A percentile compares a stretch with the other conserved stretches of the same genome.
phyloP scores from a whole-genome alignment of 1,139 yeast genomes.

The Pneumocystis sp. region DNA sequence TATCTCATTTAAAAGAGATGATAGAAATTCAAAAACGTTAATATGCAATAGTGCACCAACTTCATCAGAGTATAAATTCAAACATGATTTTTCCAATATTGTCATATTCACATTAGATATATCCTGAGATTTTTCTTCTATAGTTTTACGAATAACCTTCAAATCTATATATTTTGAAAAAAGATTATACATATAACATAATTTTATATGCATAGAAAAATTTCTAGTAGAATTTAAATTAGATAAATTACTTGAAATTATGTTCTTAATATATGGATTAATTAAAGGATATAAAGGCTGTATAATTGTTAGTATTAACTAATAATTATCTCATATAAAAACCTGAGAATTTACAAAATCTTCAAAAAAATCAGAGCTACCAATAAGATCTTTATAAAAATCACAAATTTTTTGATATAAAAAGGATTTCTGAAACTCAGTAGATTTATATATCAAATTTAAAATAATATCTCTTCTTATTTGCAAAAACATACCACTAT shows the following conservation, averaged over 20 bases:
- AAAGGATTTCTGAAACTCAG: conserved; percentile 1
- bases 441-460: not conserved
- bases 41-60: not conserved
- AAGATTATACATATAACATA: not conserved
- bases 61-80: not conserved
- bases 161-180: not conserved
- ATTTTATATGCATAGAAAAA: not conserved
- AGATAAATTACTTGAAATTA: not conserved
- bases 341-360: conserved; percentile 6
- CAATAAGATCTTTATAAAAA: not conserved
- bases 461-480: not conserved
- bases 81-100: not conserved
- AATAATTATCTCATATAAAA: not conserved
- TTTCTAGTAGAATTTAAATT: not conserved
- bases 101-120: not conserved
- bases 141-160: not conserved
- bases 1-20: not conserved
- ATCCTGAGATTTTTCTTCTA: not conserved
- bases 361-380: not conserved
- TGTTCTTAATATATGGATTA: conserved; percentile 5
- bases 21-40: not conserved
- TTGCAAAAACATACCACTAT: not conserved
- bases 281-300: conserved; percentile 5
- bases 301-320: not conserved
- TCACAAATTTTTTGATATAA: not conserved